phyloP scores from a whole-genome alignment of 2,329 filamentous ascomycete genomes.

The Tolypocladium ovalisporum region DNA sequence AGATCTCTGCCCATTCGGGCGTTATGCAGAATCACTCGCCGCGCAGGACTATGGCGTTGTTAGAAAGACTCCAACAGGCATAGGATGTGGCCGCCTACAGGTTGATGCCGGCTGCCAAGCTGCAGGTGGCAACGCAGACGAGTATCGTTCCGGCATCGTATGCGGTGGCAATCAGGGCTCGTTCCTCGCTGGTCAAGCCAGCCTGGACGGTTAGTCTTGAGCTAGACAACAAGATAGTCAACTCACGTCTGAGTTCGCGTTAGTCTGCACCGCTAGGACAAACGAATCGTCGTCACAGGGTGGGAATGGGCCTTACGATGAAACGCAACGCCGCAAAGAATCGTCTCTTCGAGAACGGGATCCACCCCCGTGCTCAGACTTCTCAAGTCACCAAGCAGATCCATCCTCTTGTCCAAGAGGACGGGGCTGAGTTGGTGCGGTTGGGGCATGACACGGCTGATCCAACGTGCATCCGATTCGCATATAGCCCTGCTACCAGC shows the following conservation, averaged over 20 bases:
- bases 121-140: conserved; percentile 67
- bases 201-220: conserved; percentile 29
- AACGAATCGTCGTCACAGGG: not conserved
- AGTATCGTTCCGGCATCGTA: conserved; percentile 59
- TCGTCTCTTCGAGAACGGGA: conserved; percentile 49
- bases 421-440: conserved; percentile 31
- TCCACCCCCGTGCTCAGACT: conserved; percentile 58
- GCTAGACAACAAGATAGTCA: not conserved
- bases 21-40: conserved; percentile 64
- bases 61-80: not conserved
- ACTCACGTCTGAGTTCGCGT: conserved; percentile 23
- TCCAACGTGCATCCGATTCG: conserved; percentile 56
- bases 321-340: conserved; percentile 60
- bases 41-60: conserved; percentile 35
- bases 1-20: conserved; percentile 67
- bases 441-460: conserved; percentile 54
- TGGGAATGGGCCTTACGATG: conserved; percentile 44
- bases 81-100: conserved; percentile 25
- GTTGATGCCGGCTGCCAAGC: conserved; percentile 75
- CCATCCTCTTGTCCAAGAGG: conserved; percentile 46
- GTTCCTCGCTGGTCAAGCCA: conserved; percentile 63
- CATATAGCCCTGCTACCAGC: conserved; percentile 58
- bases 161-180: conserved; percentile 58
- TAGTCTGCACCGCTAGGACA: not conserved
- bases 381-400: conserved; percentile 55